Conservation (phyloP, 768 basidiomycete genomes). For the Kwoniella botswanensis region DNA sequence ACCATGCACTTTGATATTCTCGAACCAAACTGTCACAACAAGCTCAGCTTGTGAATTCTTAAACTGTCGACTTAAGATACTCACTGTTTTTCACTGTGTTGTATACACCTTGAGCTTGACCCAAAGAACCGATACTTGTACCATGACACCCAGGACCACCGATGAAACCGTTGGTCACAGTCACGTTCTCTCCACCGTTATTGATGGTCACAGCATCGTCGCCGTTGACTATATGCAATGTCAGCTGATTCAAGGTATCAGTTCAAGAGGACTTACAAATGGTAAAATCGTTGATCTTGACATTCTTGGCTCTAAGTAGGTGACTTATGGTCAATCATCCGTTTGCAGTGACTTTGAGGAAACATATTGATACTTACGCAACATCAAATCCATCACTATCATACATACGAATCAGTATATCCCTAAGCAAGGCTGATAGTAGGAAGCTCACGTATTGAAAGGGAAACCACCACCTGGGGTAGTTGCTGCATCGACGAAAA, state of each 20-base stretch:
- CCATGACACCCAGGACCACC: conserved; percentile 63
- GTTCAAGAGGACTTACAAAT: conserved; percentile 40
- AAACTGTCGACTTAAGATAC: not conserved
- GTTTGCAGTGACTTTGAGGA: not conserved
- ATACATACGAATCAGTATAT: too few species aligned
- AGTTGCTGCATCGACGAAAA: conserved; percentile 40
- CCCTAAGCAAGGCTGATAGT: too few species aligned
- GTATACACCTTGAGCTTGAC: conserved; percentile 60
- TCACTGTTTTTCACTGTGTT: conserved; percentile 59
- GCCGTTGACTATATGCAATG: conserved; percentile 58
- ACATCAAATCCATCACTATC: conserved; percentile 47
- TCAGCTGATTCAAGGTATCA: too few species aligned
- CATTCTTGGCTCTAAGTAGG: conserved; percentile 31
- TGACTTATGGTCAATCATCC: not conserved
- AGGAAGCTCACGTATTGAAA: conserved; percentile 39
- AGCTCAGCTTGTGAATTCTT: too few species aligned
- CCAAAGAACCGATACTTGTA: conserved; percentile 63
- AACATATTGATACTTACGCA: conserved; percentile 1
- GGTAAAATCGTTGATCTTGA: conserved; percentile 54
- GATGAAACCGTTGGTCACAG: conserved; percentile 62
- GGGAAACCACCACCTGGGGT: conserved; percentile 33
- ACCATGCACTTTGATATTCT: conserved; percentile 64
- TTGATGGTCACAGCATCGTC: conserved; percentile 65
- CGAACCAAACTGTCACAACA: conserved; percentile 57
- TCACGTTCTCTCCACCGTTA: conserved; percentile 62